phyloP scores from a whole-genome alignment of 2,329 filamentous ascomycete species.

The Chalara sp. region DNA sequence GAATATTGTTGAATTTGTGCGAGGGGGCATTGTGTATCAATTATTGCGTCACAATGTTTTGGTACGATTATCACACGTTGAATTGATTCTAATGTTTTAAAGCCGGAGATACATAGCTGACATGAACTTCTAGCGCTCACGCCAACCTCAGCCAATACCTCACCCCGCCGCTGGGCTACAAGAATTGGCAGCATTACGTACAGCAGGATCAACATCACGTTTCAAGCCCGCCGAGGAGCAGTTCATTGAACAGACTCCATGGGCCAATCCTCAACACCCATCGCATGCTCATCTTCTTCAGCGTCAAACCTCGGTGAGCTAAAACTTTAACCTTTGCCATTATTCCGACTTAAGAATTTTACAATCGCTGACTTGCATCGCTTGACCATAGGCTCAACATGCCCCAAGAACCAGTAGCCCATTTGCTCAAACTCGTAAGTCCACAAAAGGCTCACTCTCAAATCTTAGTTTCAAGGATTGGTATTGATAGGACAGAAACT shows the following conservation, averaged over 20 bases:
- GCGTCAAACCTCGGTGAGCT: slow-evolving; percentile 29
- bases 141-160: slow-evolving; percentile 14
- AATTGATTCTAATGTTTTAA: too few relatives aligned
- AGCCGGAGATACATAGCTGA: slow-evolving; percentile 6
- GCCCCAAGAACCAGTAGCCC: slow-evolving; percentile 30
- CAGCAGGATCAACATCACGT: slow-evolving; percentile 23
- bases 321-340: too few relatives aligned
- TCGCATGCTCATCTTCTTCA: slow-evolving; percentile 44
- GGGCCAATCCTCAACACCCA: slow-evolving; percentile 84
- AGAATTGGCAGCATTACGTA: slow-evolving; percentile 26
- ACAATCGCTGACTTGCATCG: too few relatives aligned
- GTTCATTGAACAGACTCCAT: slow-evolving; percentile 82
- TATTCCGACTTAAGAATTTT: too few relatives aligned
- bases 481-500: slow-evolving; percentile 7
- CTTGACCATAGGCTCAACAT: slow-evolving; percentile 23
- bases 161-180: slow-evolving; percentile 21
- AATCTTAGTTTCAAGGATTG: too few relatives aligned
- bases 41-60: too few relatives aligned
- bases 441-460: too few relatives aligned
- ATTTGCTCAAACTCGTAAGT: slow-evolving; percentile 17
- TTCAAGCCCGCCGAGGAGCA: slow-evolving; percentile 68
- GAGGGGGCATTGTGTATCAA: too few relatives aligned
- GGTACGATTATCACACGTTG: too few relatives aligned
- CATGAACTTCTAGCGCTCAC: slow-evolving; percentile 18
- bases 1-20: too few relatives aligned